phyloP scores from a whole-genome alignment of 73 alveolate genomes.

The Blepharisma japonicum region DNA sequence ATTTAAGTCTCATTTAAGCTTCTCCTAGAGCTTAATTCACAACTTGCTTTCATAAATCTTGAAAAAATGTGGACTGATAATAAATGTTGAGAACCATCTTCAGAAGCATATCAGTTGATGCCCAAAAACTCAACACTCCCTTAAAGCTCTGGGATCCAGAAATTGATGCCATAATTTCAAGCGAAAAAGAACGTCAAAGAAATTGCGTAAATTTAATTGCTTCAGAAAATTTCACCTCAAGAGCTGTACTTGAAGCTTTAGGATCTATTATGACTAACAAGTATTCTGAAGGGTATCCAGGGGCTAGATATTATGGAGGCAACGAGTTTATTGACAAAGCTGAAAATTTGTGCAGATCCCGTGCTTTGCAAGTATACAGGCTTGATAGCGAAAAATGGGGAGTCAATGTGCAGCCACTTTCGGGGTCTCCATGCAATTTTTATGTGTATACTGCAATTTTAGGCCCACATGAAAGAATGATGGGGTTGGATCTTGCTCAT shows the following conservation, averaged over 20 bases:
- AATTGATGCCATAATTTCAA: constrained; percentile 55
- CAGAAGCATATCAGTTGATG: constrained; percentile 26
- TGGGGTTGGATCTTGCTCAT: constrained; percentile 88
- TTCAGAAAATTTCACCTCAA: constrained; percentile 66
- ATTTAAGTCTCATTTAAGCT: too few species aligned
- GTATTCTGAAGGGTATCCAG: constrained; percentile 88
- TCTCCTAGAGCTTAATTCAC: too few species aligned
- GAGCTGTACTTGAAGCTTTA: constrained; percentile 79
- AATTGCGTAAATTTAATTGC: constrained; percentile 87
- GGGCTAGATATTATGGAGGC: constrained; percentile 89
- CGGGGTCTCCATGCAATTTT: constrained; percentile 96
- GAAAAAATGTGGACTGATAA: too few species aligned
- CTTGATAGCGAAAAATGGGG: constrained; percentile 63
- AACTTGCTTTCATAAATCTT: too few species aligned
- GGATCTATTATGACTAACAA: constrained; percentile 93
- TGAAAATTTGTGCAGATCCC: constrained; percentile 73
- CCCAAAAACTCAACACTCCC: constrained; percentile 32
- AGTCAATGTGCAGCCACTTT: constrained; percentile 61
- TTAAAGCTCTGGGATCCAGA: constrained; percentile 75
- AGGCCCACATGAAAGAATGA: constrained; percentile 82
- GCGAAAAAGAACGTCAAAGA: constrained; percentile 72
- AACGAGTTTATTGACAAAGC: constrained; percentile 82
- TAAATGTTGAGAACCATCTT: too few species aligned
- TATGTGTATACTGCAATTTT: constrained; percentile 89
- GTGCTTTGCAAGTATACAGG: constrained; percentile 87